These are phyloP conservation scores for Styphnolobium japonicum DNA, from an alignment of 306 rosid species.

Conservation along the genomic window DNA sequence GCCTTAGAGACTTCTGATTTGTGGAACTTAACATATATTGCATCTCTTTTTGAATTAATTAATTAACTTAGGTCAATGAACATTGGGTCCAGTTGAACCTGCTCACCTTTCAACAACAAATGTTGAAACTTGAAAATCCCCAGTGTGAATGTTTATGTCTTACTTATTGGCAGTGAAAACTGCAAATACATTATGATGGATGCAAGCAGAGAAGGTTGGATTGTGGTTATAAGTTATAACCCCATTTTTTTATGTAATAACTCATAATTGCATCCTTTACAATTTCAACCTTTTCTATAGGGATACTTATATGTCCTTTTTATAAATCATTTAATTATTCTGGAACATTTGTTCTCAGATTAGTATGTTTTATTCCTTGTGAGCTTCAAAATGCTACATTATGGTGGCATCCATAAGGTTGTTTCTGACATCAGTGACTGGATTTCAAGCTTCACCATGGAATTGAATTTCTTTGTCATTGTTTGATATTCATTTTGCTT, in stretches of 20 bases:
- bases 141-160: background rate
- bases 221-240: background rate
- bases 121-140: background rate
- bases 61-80: background rate
- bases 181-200: background rate
- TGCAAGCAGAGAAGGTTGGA: slow-evolving; percentile 4
- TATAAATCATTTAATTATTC: background rate
- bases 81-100: background rate
- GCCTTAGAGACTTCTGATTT: background rate
- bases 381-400: background rate
- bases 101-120: background rate
- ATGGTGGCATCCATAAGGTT: background rate
- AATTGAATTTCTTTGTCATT: background rate
- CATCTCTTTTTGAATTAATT: background rate
- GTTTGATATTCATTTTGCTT: slow-evolving; percentile 1
- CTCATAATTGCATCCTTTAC: background rate
- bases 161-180: background rate
- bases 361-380: background rate
- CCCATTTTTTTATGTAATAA: background rate
- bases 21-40: background rate
- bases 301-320: background rate
- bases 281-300: background rate
- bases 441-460: background rate
- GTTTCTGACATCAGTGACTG: background rate
- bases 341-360: background rate